A percentile compares a stretch with the other conserved stretches of the same genome.
These are phyloP conservation scores for Rhizopogon roseolus DNA, from an alignment of 768 basidiomycete genomes.

Conservation along the genomic window DNA sequence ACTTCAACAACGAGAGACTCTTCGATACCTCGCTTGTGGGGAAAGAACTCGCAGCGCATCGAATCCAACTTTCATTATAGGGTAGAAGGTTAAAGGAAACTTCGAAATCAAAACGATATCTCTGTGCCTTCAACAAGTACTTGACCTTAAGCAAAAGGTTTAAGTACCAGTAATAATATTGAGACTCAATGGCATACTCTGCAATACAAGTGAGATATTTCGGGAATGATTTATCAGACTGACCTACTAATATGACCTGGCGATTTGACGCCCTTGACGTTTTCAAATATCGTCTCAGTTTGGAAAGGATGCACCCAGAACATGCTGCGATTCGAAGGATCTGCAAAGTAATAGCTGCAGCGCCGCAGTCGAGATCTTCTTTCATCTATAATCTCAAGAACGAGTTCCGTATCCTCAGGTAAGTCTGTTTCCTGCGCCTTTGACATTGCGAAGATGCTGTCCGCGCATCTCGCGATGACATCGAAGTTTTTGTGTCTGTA, in stretches of 20 bases:
- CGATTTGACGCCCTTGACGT: conserved; percentile 34
- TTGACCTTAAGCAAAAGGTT: not conserved
- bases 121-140: not conserved
- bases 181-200: conserved; percentile 17
- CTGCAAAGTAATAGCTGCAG: conserved; percentile 41
- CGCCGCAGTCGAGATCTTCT: not conserved
- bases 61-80: not conserved
- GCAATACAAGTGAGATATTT: not conserved
- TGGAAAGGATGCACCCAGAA: conserved; percentile 44
- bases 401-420: not conserved
- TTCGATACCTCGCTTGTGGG: not conserved
- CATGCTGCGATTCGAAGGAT: conserved; percentile 34
- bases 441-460: not conserved
- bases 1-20: not conserved
- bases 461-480: conserved; percentile 1
- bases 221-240: not conserved
- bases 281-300: conserved; percentile 24
- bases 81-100: not conserved
- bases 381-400: conserved; percentile 2
- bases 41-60: conserved; percentile 6
- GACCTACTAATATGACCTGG: conserved; percentile 4
- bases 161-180: conserved; percentile 21
- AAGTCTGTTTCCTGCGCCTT: not conserved
- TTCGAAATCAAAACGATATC: not conserved
- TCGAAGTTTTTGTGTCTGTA: conserved; percentile 6